phyloP scores from a whole-genome alignment of 106 monocot genomes.

The Dactylorhiza incarnata region DNA sequence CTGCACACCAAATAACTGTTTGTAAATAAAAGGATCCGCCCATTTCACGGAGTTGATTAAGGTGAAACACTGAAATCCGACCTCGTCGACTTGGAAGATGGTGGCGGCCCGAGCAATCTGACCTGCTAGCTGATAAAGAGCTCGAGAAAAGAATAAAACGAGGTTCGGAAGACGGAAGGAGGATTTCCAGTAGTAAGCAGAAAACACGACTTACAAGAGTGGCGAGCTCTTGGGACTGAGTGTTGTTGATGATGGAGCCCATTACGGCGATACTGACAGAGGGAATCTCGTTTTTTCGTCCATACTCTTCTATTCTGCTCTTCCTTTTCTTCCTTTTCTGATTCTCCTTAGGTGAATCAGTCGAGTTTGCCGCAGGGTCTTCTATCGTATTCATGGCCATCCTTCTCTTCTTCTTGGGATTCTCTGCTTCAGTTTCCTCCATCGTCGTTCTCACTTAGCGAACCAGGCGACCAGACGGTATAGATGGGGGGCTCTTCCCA shows the following conservation, averaged over 20 bases:
- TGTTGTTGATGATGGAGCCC: slow-evolving; percentile 91
- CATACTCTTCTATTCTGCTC: slow-evolving; percentile 3
- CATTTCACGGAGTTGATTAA: not conserved
- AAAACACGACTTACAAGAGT: slow-evolving; percentile 47
- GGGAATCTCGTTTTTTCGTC: slow-evolving; percentile 18
- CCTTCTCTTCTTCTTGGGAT: not conserved
- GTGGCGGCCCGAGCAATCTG: slow-evolving; percentile 90
- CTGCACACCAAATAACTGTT: slow-evolving; percentile 28
- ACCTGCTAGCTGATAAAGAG: slow-evolving; percentile 58
- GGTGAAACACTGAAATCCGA: slow-evolving; percentile 1
- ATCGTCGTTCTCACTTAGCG: not conserved
- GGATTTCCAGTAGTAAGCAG: not conserved
- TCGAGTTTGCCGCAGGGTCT: not conserved
- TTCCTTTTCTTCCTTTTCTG: slow-evolving; percentile 16
- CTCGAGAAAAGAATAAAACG: not conserved
- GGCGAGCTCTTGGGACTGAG: slow-evolving; percentile 92
- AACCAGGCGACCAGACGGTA: too few species aligned
- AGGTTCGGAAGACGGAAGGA: not conserved
- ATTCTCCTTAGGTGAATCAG: not conserved
- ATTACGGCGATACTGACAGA: slow-evolving; percentile 83
- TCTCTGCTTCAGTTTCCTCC: not conserved
- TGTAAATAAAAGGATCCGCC: slow-evolving; percentile 5
- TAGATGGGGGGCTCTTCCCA: too few species aligned
- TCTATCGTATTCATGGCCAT: not conserved
- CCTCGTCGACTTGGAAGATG: slow-evolving; percentile 93